Evolutionary conservation across 2,329 filamentous ascomycete species (phyloP).

Genomic region (Cercospora canescens): DNA sequence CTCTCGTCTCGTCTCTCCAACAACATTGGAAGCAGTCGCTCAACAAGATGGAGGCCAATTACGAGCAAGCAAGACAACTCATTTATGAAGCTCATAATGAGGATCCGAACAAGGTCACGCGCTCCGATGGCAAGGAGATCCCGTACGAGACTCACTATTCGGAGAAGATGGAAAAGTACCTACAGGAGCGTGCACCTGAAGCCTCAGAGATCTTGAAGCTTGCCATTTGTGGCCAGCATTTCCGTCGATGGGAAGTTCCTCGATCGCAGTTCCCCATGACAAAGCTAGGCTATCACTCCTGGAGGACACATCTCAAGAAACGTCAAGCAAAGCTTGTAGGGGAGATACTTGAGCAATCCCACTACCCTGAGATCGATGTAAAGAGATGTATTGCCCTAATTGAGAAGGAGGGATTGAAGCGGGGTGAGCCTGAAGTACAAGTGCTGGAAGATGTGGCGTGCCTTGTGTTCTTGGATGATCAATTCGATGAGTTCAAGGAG

Average conservation of each 20-base stretch:
- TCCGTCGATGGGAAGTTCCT: conserved; percentile 81
- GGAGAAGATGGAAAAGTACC: conserved; percentile 74
- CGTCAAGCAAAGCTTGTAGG: conserved; percentile 64
- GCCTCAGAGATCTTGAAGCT: conserved; percentile 69
- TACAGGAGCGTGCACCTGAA: conserved; percentile 59
- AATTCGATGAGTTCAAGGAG: conserved; percentile 78
- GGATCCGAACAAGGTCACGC: conserved; percentile 61
- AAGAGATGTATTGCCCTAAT: conserved; percentile 69
- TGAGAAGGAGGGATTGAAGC: conserved; percentile 71
- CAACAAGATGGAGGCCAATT: conserved; percentile 26
- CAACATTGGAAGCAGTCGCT: neutral
- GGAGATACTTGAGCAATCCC: conserved; percentile 54
- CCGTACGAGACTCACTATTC: conserved; percentile 86
- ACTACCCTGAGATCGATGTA: conserved; percentile 56
- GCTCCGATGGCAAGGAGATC: conserved; percentile 46
- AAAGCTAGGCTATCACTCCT: conserved; percentile 74
- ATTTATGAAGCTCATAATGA: conserved; percentile 73
- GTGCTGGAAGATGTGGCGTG: conserved; percentile 83
- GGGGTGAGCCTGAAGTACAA: conserved; percentile 66
- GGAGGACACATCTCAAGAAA: conserved; percentile 73
- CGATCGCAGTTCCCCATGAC: conserved; percentile 72
- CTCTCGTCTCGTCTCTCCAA: neutral
- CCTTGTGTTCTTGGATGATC: conserved; percentile 82
- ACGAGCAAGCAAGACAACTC: conserved; percentile 53
- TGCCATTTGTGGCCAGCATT: conserved; percentile 82